Conservation (phyloP, 139 green algal genomes). For the Chlamydomonas sp. region DNA sequence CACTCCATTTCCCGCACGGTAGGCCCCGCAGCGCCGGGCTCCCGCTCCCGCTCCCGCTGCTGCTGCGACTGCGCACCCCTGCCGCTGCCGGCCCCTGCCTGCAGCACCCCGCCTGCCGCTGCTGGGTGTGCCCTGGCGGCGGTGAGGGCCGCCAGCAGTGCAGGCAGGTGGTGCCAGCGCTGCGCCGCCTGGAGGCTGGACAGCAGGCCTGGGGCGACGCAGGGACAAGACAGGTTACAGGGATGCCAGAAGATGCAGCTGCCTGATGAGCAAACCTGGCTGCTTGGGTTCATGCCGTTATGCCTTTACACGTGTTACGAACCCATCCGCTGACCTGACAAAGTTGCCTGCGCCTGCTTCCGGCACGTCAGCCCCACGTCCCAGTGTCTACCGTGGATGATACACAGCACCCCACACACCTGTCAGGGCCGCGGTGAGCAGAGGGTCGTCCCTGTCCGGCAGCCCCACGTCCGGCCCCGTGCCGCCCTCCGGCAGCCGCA, state of each 20-base stretch:
- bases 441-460: background rate
- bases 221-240: background rate
- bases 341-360: too few species aligned
- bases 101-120: background rate
- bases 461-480: background rate
- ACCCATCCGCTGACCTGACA: too few species aligned
- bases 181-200: background rate
- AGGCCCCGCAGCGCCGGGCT: background rate
- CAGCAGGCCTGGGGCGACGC: background rate
- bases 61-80: background rate
- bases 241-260: background rate
- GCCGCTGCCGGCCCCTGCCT: background rate
- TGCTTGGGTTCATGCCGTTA: background rate
- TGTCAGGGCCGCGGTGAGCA: background rate
- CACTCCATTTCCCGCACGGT: background rate
- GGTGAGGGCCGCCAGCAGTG: conserved; percentile 15
- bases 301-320: too few species aligned
- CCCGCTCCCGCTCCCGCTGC: background rate
- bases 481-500: conserved; percentile 2
- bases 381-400: too few species aligned
- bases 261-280: background rate
- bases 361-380: too few species aligned
- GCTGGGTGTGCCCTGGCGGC: background rate
- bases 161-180: conserved; percentile 29
- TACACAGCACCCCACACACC: background rate